Percentiles rank a stretch among this genome's conserved stretches.
Conservation (phyloP, 202 grass and related monocot genomes). For the Panicum virgatum region DNA sequence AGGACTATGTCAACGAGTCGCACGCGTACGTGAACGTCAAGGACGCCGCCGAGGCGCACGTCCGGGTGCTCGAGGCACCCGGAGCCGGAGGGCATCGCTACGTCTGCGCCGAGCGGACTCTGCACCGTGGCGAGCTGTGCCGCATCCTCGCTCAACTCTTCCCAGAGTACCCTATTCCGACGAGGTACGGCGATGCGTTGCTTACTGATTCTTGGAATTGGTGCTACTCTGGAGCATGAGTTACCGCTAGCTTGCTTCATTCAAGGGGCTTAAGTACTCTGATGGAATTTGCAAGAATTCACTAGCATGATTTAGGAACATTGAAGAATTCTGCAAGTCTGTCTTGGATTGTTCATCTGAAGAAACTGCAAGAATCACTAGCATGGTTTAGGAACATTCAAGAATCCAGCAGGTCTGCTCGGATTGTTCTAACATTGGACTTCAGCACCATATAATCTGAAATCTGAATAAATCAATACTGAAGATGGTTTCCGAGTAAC, state of each 20-base stretch:
- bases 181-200: constrained; percentile 41
- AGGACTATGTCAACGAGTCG: constrained; percentile 64
- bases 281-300: not conserved
- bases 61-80: constrained; percentile 59
- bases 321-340: too few relatives aligned
- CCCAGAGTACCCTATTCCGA: constrained; percentile 72
- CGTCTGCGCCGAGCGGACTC: constrained; percentile 71
- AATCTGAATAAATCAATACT: not conserved
- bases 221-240: not conserved
- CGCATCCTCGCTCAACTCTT: constrained; percentile 65
- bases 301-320: not conserved
- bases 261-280: not conserved
- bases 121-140: constrained; percentile 79
- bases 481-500: not conserved
- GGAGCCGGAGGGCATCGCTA: constrained; percentile 54
- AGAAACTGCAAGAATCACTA: too few relatives aligned
- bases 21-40: constrained; percentile 84
- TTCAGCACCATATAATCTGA: not conserved
- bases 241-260: not conserved
- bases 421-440: not conserved
- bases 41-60: constrained; percentile 79
- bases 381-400: too few relatives aligned
- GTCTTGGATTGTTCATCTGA: too few relatives aligned
- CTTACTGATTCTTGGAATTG: not conserved
- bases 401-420: not conserved